Conservation (phyloP, 192 early-diverging fungal species). For the Blastocladiella britannica region DNA sequence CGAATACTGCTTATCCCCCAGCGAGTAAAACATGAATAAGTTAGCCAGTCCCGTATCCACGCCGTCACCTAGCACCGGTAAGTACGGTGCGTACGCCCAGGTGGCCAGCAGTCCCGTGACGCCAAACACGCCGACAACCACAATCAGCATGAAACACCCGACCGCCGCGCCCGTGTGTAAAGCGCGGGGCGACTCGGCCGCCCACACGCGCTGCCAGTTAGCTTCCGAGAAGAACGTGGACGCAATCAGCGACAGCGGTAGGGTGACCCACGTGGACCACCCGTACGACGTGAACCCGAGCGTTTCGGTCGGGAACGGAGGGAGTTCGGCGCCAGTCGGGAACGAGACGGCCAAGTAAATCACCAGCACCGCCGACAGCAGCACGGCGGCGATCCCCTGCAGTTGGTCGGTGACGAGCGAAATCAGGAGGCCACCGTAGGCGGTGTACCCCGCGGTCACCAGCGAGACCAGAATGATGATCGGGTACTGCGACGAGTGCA, state of each 20-base stretch:
- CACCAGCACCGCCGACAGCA: constrained; percentile 9
- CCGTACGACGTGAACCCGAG: constrained; percentile 15
- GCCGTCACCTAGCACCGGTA: too few relatives aligned
- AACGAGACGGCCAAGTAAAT: constrained; percentile 21
- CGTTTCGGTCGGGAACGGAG: constrained; percentile 8
- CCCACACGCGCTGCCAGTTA: constrained; percentile 30
- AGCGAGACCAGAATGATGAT: constrained; percentile 18
- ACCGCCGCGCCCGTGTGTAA: constrained; percentile 11
- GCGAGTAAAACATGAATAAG: constrained; percentile 10
- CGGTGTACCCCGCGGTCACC: constrained; percentile 22
- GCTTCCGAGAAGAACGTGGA: constrained; percentile 25
- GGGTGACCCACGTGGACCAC: constrained; percentile 15
- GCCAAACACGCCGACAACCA: constrained; percentile 19
- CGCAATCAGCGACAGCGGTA: constrained; percentile 15
- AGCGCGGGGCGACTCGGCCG: constrained; percentile 12
- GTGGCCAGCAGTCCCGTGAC: constrained; percentile 14
- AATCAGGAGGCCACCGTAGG: constrained; percentile 22
- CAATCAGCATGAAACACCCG: constrained; percentile 9
- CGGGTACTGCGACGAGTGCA: constrained; percentile 11
- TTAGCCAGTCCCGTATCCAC: too few relatives aligned
- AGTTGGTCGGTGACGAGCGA: constrained; percentile 21
- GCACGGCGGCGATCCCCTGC: constrained; percentile 14
- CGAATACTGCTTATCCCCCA: constrained; percentile 10
- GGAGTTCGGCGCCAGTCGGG: constrained; percentile 6
- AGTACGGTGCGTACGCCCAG: neutral